Conservation (phyloP, 2,329 filamentous ascomycete genomes). For the Beauveria sp. region DNA sequence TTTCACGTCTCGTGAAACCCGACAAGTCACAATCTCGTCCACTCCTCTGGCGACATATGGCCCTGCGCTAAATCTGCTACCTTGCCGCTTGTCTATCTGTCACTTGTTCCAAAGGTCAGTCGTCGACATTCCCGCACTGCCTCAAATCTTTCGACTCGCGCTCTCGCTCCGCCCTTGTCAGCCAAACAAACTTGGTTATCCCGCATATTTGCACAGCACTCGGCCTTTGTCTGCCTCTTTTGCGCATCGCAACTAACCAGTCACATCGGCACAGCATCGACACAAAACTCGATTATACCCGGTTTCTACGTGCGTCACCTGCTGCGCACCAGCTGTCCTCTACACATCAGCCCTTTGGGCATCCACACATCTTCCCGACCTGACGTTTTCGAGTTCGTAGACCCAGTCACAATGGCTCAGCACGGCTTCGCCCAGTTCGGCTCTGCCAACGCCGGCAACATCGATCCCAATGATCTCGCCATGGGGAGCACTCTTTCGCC, state of each 20-base stretch:
- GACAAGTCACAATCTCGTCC: neutral
- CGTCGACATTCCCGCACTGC: neutral
- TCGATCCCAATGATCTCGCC: conserved; percentile 80
- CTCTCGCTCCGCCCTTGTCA: neutral
- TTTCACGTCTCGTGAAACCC: neutral
- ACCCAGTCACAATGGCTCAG: conserved; percentile 40
- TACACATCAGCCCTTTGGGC: neutral
- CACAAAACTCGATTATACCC: neutral
- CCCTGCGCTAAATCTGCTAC: neutral
- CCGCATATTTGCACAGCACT: neutral
- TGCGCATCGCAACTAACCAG: neutral
- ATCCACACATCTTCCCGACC: conserved; percentile 13
- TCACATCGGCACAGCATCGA: conserved; percentile 1
- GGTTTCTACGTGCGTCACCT: neutral
- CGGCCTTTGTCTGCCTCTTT: neutral
- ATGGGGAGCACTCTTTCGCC: conserved; percentile 56
- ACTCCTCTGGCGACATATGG: conserved; percentile 4
- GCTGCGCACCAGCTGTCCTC: neutral
- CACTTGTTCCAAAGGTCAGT: conserved; percentile 1
- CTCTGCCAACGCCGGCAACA: conserved; percentile 47
- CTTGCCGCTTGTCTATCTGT: neutral
- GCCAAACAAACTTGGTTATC: neutral
- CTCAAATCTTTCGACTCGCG: neutral
- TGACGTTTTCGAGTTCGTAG: conserved; percentile 12
- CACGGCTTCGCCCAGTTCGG: conserved; percentile 50